Base-by-base conservation (phyloP, 495 filamentous ascomycete species). In the Penicillium arizonense region DNA sequence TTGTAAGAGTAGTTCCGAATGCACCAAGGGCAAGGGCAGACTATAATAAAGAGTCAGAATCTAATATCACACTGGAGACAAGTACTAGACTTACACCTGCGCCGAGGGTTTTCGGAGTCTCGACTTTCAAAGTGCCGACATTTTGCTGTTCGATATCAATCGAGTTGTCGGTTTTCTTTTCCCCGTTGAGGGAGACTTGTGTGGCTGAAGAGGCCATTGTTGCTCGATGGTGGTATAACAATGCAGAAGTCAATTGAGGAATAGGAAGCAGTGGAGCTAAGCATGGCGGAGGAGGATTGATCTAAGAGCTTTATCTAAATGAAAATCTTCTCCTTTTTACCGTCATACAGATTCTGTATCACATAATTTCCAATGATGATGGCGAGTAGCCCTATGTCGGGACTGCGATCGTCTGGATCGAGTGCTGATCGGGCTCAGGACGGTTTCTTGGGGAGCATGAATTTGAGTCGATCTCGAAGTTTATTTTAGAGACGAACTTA, bases 1-100 rank as follows among this genome's bases (percentile, higher is more conserved):
- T 80, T 5, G 73, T 78, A 13, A 80, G 50, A 1, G 78, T 81
- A 16, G 76, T 80, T 1, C 72, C 70, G 58, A 80, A 80, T 24
- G 73, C 78, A 10, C 75, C 78, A 36, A 81, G 70, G 0, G 74
- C 77, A 10, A 79, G 52, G 1, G 76, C 76, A 18, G 74, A 77
- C 71, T 70, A 37, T 13, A 33, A 38, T 23, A 35, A n/a, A 42
- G 24, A 53, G 34, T 52, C 35, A 63, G 40, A 28, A 45, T 47
- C 23, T 39, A 11, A 11, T 3, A 35, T 36, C 14, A 4, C 20
- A 0, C 42, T 36, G 16, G 18, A 23, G 14, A 18, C 30, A 48
- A 26, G 11, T 28, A 7, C 12, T 24, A 33, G 8, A 57, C 64
- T 49, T 57, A 68, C 62, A 11, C 64, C 64, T 53, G 62, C 59